Base-by-base conservation (phyloP, 805 yeast genomes). In the Candida vaughaniae region DNA sequence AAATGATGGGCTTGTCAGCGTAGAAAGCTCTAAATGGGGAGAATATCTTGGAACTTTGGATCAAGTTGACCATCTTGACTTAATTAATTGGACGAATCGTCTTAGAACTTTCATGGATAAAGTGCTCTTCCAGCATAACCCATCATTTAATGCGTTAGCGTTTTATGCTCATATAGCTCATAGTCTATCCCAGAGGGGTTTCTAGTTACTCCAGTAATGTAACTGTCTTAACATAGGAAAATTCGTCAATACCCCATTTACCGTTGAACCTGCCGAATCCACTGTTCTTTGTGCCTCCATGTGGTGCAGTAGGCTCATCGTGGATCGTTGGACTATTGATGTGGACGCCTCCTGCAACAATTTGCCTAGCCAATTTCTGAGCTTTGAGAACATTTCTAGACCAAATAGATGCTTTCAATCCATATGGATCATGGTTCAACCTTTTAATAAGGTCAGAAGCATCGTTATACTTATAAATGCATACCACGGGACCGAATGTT, bases 1-100 rank as follows among this genome's bases (percentile, higher is more conserved):
- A 12, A 89, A 87, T 55, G 97, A 89, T 61, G 97, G 97, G 0
- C 60, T 90, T 65, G 95, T 89, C 2, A 82, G 91, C 43, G 82
- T 87, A 2, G 63, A 69, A 25, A 84, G 93, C 41, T 66, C 95
- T 1, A 75, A 74, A 50, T 89, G 96, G 96, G 96, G 96, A 0
- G 62, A 77, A 30, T 86, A 85, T 58, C 55, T 80, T 46, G 97
- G 96, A 0, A 85, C 93, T 0, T 56, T 90, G 23, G 77, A 77
- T 27, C 73, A 80, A 45, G 87, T 84, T 3, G 96, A 89, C 59
- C 97, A 89, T 60, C 64, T 87, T 42, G 96, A 90, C 56, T 63
- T 88, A 41, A 86, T 89, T 33, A 90, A 89, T 53, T 83, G 95
- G 95, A 75, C 81, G 33, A 82, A 80, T 49, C 53, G 69, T 3